Base-by-base conservation (phyloP, 805 yeast species). In the Candida pseudofarinosa region DNA sequence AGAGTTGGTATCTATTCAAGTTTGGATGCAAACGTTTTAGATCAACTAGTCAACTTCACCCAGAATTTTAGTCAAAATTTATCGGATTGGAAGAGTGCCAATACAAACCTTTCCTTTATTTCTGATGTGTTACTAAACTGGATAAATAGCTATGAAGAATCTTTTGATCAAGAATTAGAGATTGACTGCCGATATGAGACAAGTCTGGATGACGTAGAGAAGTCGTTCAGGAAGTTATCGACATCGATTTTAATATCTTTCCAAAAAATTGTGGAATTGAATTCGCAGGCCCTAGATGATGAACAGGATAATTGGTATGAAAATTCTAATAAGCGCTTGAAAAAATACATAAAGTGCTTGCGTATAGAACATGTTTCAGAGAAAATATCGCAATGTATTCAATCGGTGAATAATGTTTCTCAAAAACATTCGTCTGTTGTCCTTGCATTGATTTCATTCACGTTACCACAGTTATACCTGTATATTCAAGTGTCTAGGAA, bases 221-320 rank as follows among this genome's bases (percentile, higher is more conserved):
- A 42, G 2, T 51, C 65, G 2, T 68, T 83, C 45, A 69, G 83
- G 42, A 66, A 73, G 16, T 53, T 85, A 3, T 70, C 81, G 3
- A 77, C 77, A 14, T 73, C 83, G 2, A 73, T 88, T 15, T 62
- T 89, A 41, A 69, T 90, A 23, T 74, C 83, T 0, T 74, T 85
- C 50, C 97, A 90, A 61, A 76, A 77, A 46, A 61, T 76, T 6
- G 64, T 66, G 38, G 77, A 67, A 28, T 49, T 55, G 8, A 70
- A 70, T 39, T 49, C 52, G 19, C 59, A 49, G 2, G 40, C 51
- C 1, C 51, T 78, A 2, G 48, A 60, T 1, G 76, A 67, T 16
- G 80, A 74, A 15, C 61, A 59, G 19, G 90, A 85, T 45, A 68
- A 71, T n/a, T 90, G 96, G 96, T 69, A 88, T 26, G 59, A 69